A percentile compares a stretch with the other conserved stretches of the same genome.
Evolutionary conservation across 768 basidiomycete species (phyloP).

Genomic region (Dictyophora rubrovolvata): DNA sequence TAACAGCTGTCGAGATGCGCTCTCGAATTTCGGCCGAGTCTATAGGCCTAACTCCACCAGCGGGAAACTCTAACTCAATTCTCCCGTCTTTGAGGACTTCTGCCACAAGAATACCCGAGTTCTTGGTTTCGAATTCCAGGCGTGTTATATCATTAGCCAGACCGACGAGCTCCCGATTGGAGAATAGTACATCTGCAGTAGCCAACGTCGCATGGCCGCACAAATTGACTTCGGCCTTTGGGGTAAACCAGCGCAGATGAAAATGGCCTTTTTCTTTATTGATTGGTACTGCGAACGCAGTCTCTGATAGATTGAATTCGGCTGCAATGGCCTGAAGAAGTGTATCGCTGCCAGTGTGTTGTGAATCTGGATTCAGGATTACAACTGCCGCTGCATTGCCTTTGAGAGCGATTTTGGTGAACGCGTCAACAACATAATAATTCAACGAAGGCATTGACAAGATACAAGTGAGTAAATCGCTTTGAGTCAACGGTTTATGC

Average conservation of each 20-base stretch:
- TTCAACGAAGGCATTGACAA: background rate
- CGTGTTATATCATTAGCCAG: background rate
- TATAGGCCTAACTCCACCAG: background rate
- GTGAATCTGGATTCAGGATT: constrained; percentile 10
- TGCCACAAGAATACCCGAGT: constrained; percentile 14
- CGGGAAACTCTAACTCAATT: constrained; percentile 20
- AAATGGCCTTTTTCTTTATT: constrained; percentile 3
- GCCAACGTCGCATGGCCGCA: constrained; percentile 28
- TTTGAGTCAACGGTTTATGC: no score
- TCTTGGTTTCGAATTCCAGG: constrained; percentile 1
- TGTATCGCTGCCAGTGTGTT: constrained; percentile 9
- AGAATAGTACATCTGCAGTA: constrained; percentile 18
- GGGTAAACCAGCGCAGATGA: constrained; percentile 22
- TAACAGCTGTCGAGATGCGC: background rate
- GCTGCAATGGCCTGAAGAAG: constrained; percentile 9
- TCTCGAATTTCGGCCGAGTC: background rate
- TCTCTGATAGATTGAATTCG: constrained; percentile 4
- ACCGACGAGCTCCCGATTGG: background rate
- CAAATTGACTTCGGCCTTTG: constrained; percentile 16
- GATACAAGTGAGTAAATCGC: no score
- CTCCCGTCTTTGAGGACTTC: background rate
- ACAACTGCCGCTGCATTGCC: constrained; percentile 27
- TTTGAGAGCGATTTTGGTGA: constrained; percentile 18
- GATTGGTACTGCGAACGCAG: constrained; percentile 8
- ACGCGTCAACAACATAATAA: constrained; percentile 23